Percentiles rank a stretch among this genome's conserved stretches.
Conservation (phyloP, 2,329 filamentous ascomycete species). For the Calonectria pauciramosa region DNA sequence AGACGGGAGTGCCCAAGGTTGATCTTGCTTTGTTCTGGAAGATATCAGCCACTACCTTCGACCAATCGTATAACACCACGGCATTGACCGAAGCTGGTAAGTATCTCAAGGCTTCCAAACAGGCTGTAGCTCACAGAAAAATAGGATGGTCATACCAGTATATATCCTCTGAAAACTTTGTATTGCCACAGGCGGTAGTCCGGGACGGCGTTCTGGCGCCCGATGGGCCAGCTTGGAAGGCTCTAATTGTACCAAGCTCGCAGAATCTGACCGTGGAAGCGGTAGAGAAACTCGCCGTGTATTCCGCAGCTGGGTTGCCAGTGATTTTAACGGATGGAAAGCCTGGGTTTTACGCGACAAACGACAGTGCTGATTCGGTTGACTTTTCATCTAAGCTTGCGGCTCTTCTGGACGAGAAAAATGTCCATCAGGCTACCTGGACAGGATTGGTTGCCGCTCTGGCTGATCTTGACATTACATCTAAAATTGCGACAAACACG, state of each 20-base stretch:
- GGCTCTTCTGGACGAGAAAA: not conserved
- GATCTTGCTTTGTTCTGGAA: slow-evolving; percentile 17
- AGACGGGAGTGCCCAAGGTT: slow-evolving; percentile 6
- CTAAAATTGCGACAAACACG: not conserved
- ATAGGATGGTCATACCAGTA: slow-evolving; percentile 19
- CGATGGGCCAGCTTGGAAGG: slow-evolving; percentile 4
- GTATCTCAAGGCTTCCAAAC: not conserved
- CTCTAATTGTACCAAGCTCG: not conserved
- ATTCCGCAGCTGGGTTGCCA: not conserved
- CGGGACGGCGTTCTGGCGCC: not conserved
- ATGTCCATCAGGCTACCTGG: not conserved
- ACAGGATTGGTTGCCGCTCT: not conserved
- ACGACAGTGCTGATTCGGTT: not conserved
- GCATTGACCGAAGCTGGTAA: not conserved
- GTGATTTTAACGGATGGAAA: slow-evolving; percentile 1
- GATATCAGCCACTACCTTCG: not conserved
- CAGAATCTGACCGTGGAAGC: not conserved
- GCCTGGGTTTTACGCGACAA: not conserved
- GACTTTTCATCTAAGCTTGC: not conserved
- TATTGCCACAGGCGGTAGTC: not conserved
- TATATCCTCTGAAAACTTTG: slow-evolving; percentile 5
- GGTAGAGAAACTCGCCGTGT: not conserved
- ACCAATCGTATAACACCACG: not conserved
- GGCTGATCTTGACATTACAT: not conserved
- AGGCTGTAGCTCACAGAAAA: not conserved